Evolutionary conservation across 1,284 basidiomycete genomes (phyloP).

Genomic region (Leccinum colubrinum): DNA sequence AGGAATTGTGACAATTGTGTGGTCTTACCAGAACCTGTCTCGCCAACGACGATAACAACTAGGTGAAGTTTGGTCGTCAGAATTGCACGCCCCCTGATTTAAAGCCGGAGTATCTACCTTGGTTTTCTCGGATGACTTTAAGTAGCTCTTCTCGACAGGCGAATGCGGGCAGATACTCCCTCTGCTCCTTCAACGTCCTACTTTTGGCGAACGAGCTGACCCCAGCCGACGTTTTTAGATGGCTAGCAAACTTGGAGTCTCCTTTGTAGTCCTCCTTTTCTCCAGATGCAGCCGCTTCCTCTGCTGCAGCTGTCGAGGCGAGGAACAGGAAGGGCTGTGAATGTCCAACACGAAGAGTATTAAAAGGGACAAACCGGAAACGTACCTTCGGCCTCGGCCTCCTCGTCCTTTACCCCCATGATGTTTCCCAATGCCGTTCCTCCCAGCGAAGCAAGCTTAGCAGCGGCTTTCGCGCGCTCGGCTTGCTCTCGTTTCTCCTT

Average conservation of each 20-base stretch:
- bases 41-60: constrained; percentile 94
- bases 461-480: constrained; percentile 93
- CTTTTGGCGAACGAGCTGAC: constrained; percentile 82
- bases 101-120: constrained; percentile 52
- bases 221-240: constrained; percentile 79
- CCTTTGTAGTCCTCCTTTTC: constrained; percentile 82
- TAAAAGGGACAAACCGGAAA: constrained; percentile 24
- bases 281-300: constrained; percentile 54
- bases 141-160: constrained; percentile 95
- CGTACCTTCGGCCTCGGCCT: constrained; percentile 82
- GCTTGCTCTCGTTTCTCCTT: constrained; percentile 95
- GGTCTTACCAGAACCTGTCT: constrained; percentile 95
- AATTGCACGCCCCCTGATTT: neutral
- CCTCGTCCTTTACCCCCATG: constrained; percentile 96
- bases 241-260: constrained; percentile 94
- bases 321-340: constrained; percentile 54
- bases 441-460: constrained; percentile 90
- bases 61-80: neutral
- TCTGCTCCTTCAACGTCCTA: constrained; percentile 90
- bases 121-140: constrained; percentile 90
- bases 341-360: constrained; percentile 60
- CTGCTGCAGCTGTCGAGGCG: constrained; percentile 56
- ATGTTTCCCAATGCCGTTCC: constrained; percentile 96
- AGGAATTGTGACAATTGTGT: constrained; percentile 91
- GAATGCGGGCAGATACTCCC: constrained; percentile 97